phyloP scores from a whole-genome alignment of 208 protist species.

The Trypanosoma melophagium region DNA sequence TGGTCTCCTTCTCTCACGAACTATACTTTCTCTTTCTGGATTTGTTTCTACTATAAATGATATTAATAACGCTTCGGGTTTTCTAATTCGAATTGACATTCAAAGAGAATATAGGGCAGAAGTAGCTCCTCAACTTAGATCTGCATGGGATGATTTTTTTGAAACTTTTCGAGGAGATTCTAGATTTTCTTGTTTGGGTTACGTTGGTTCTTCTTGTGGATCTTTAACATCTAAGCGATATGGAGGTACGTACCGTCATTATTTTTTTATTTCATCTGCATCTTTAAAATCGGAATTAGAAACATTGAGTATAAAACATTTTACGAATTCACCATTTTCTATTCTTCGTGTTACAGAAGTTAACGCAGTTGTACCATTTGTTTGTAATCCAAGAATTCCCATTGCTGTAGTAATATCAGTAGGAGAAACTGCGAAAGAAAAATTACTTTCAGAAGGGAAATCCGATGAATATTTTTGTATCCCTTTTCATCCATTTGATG shows the following conservation, averaged over 20 bases:
- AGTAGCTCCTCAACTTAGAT: slow-evolving; percentile 39
- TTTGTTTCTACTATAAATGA: slow-evolving; percentile 34
- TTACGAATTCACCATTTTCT: slow-evolving; percentile 20
- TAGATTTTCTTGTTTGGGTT: slow-evolving; percentile 48
- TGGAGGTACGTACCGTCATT: slow-evolving; percentile 55
- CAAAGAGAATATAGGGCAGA: slow-evolving; percentile 44
- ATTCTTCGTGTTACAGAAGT: slow-evolving; percentile 41
- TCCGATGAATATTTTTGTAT: slow-evolving; percentile 40
- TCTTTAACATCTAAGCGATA: slow-evolving; percentile 11
- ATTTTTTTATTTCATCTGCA: slow-evolving; percentile 66
- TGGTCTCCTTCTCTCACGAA: slow-evolving; percentile 69
- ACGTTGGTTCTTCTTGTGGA: slow-evolving; percentile 52
- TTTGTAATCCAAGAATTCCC: slow-evolving; percentile 49
- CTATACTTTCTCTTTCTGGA: slow-evolving; percentile 52
- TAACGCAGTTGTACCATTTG: slow-evolving; percentile 59
- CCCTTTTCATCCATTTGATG: slow-evolving; percentile 40
- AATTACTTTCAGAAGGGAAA: slow-evolving; percentile 30
- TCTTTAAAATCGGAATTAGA: slow-evolving; percentile 18
- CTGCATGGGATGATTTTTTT: slow-evolving; percentile 67
- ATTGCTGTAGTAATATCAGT: slow-evolving; percentile 64
- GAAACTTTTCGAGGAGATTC: slow-evolving; percentile 36
- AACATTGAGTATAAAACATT: slow-evolving; percentile 7
- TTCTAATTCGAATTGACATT: slow-evolving; percentile 59
- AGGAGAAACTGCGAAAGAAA: slow-evolving; percentile 54
- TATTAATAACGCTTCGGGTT: slow-evolving; percentile 57